A percentile compares a stretch with the other conserved stretches of the same genome.
These are phyloP conservation scores for Aspergillus sclerotialis DNA, from an alignment of 2,329 filamentous ascomycete species.

Conservation along the genomic window DNA sequence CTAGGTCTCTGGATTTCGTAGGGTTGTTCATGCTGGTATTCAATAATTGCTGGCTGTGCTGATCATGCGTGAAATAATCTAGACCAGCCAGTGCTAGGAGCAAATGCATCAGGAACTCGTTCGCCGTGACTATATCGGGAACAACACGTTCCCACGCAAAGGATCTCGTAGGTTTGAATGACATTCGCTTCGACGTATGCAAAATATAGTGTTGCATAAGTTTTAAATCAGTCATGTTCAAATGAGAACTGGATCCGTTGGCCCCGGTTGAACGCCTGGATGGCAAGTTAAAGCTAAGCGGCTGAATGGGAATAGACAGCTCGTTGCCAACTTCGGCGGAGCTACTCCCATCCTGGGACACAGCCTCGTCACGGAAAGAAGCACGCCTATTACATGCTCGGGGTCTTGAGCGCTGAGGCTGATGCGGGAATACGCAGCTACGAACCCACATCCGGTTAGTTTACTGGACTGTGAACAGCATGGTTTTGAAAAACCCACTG, in stretches of 20 bases:
- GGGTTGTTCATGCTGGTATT: background rate
- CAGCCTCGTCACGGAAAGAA: background rate
- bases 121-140: conserved; percentile 12
- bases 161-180: conserved; percentile 2
- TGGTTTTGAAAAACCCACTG: conserved; percentile 9
- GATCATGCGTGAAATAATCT: conserved; percentile 6
- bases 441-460: no score
- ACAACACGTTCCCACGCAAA: conserved; percentile 13
- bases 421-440: background rate
- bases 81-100: conserved; percentile 17
- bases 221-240: conserved; percentile 15
- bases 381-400: no score
- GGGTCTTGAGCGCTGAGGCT: no score
- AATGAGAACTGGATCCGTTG: background rate
- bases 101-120: conserved; percentile 18
- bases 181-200: conserved; percentile 11
- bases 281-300: conserved; percentile 8
- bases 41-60: background rate
- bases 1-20: background rate
- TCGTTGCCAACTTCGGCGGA: background rate
- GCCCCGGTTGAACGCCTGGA: background rate
- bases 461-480: background rate
- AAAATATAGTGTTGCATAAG: conserved; percentile 12
- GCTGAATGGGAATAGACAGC: conserved; percentile 3
- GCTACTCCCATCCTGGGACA: background rate